These are phyloP conservation scores for Leucoagaricus sp. DNA, from an alignment of 1,284 basidiomycete species.

Conservation along the genomic window DNA sequence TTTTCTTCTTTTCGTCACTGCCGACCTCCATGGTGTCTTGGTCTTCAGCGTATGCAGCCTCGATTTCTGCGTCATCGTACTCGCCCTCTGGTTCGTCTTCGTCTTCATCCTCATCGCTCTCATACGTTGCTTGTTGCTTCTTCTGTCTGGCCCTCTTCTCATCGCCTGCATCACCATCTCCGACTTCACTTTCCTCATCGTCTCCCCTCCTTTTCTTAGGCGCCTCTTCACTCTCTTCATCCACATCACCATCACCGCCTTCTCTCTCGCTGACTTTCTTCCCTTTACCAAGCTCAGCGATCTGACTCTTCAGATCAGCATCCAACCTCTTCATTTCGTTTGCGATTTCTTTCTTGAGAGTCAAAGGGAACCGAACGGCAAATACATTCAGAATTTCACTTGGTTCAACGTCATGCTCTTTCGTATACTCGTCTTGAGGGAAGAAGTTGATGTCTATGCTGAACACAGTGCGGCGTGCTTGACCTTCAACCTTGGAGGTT, in stretches of 20 bases:
- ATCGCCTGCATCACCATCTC: slow-evolving; percentile 80
- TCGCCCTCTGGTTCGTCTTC: slow-evolving; percentile 50
- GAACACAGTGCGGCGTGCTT: slow-evolving; percentile 80
- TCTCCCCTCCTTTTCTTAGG: slow-evolving; percentile 42
- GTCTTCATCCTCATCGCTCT: slow-evolving; percentile 54
- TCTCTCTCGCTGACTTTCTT: slow-evolving; percentile 48
- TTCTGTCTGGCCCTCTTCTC: slow-evolving; percentile 68
- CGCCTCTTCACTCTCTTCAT: slow-evolving; percentile 47
- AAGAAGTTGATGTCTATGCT: slow-evolving; percentile 86
- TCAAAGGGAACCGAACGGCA: slow-evolving; percentile 78
- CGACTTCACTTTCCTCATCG: slow-evolving; percentile 61
- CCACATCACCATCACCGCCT: slow-evolving; percentile 48
- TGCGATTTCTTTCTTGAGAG: slow-evolving; percentile 85
- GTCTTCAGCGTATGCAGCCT: slow-evolving; percentile 64
- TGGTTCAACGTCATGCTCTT: slow-evolving; percentile 84
- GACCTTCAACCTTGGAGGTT: slow-evolving; percentile 67
- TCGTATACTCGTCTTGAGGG: slow-evolving; percentile 81
- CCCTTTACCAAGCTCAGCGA: slow-evolving; percentile 82
- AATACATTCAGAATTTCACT: slow-evolving; percentile 78
- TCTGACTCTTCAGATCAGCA: slow-evolving; percentile 81
- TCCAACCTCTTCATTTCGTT: slow-evolving; percentile 87
- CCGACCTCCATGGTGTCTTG: slow-evolving; percentile 35
- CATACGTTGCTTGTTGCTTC: slow-evolving; percentile 76
- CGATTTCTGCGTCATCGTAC: slow-evolving; percentile 61
- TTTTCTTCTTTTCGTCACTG: slow-evolving; percentile 26